Base-by-base conservation (phyloP, 371 early-diverging fungal genomes). In the Mucor lusitanicus region DNA sequence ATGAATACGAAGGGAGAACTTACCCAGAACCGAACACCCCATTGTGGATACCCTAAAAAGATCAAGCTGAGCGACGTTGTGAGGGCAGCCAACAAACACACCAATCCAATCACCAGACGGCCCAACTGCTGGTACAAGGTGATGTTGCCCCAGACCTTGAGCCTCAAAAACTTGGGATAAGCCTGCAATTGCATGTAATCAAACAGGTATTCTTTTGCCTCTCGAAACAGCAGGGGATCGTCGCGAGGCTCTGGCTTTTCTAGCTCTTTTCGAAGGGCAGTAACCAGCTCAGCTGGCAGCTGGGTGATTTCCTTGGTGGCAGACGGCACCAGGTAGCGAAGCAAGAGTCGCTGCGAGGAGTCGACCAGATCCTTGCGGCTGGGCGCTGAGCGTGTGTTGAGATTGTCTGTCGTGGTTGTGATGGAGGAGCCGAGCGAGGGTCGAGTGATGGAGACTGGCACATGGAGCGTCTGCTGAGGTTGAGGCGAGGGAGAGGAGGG, bases 91-190 rank as follows among this genome's bases (percentile, higher is more conserved):
- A 90, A 75, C 28, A 90, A 67, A n/a, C 74, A 71, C 0, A 85
- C 68, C 15, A 88, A 64, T 7, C 90, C 90, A 25, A 87, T 1
- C 1, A 82, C 83, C 15, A 85, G 63, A 25, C 90, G 73, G 32
- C 82, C 68, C 46, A 87, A 44, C 30, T 86, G 85, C 28, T 90
- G 88, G 59, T 75, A 69, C 21, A 80, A 68, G 2, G 81, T 84
- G 39, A 89, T 72, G 63, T 90, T 90, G 3, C 87, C 85, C 72
- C 83, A 87, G 0, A 85, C 86, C 33, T 88, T 85, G 17, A 87
- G 69, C 39, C 82, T 67, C 15, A 90, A 53, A 64, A 90, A 90
- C 57, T 86, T 77, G 15, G 89, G 88, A 64, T 85, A 90, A 19
- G 83, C 81, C 25, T 78, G 75, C 27, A 75, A 70, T 58, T 85